Conservation (phyloP, 208 protist species). For the Leishmania major region DNA sequence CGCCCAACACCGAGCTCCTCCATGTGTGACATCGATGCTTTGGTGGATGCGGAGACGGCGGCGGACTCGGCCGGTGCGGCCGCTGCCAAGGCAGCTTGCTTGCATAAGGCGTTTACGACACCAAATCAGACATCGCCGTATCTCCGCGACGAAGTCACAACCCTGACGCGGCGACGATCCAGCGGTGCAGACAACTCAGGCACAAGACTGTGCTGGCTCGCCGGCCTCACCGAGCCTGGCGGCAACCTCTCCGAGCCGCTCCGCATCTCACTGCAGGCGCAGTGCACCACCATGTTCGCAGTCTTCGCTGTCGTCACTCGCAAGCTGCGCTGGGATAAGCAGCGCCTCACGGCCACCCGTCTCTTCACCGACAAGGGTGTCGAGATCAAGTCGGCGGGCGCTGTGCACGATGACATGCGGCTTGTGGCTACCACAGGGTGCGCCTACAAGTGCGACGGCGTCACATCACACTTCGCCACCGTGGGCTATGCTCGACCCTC, state of each 20-base stretch:
- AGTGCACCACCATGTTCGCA: constrained; percentile 38
- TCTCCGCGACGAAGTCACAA: constrained; percentile 9
- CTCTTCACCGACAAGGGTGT: constrained; percentile 67
- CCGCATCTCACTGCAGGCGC: constrained; percentile 27
- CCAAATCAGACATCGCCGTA: constrained; percentile 14
- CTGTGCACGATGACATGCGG: constrained; percentile 45
- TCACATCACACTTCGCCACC: constrained; percentile 11
- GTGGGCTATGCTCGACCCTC: constrained; percentile 8
- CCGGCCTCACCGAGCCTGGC: constrained; percentile 5
- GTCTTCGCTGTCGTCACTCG: constrained; percentile 51
- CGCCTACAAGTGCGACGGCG: constrained; percentile 19
- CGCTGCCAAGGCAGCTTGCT: no score
- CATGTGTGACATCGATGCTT: neutral
- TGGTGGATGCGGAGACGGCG: neutral
- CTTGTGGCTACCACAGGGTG: constrained; percentile 68
- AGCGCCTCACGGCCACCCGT: constrained; percentile 39
- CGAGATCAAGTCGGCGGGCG: constrained; percentile 53
- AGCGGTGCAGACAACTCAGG: neutral
- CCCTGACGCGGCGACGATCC: constrained; percentile 1
- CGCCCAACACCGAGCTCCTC: constrained; percentile 14
- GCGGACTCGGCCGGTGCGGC: neutral
- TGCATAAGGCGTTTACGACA: constrained; percentile 1
- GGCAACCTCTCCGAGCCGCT: constrained; percentile 13
- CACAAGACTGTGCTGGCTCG: constrained; percentile 28
- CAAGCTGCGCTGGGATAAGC: constrained; percentile 53